These are phyloP conservation scores for Cymbopogon citratus DNA, from an alignment of 176 grass and related monocot genomes.

Conservation along the genomic window DNA sequence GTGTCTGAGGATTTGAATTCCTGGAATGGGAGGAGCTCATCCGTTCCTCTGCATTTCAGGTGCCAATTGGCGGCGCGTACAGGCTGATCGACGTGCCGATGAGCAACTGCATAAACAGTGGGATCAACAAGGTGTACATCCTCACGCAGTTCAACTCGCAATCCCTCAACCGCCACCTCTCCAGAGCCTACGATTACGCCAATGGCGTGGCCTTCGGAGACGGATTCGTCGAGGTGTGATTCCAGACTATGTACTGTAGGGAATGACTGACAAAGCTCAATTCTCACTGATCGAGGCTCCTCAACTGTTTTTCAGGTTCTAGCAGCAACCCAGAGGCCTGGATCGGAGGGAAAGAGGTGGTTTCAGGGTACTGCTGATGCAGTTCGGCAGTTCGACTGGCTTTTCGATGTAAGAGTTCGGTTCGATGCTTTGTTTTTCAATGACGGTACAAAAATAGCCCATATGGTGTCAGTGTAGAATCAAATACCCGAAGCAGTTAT, in stretches of 20 bases:
- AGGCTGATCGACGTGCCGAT: constrained; percentile 88
- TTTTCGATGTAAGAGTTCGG: constrained; percentile 63
- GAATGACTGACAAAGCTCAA: neutral
- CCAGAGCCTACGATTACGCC: constrained; percentile 70
- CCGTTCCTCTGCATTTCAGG: constrained; percentile 31
- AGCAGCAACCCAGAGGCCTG: constrained; percentile 83
- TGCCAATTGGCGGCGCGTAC: constrained; percentile 84
- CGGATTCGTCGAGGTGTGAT: constrained; percentile 72
- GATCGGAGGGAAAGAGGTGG: constrained; percentile 69
- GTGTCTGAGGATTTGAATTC: neutral
- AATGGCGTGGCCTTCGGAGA: constrained; percentile 58
- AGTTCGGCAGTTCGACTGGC: constrained; percentile 85
- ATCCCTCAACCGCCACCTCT: constrained; percentile 80
- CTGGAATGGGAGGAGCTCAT: neutral
- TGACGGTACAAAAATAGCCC: neutral
- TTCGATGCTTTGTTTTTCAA: neutral
- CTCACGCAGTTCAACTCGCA: constrained; percentile 94
- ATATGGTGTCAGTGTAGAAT: neutral
- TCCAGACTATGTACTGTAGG: neutral
- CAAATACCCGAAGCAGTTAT: neutral
- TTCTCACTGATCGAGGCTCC: neutral
- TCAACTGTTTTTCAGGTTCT: constrained; percentile 46
- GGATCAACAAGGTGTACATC: constrained; percentile 87
- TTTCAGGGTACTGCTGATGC: constrained; percentile 88
- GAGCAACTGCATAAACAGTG: constrained; percentile 98